Base-by-base conservation (phyloP, 2,329 filamentous ascomycete species). In the Colletotrichum incanum region DNA sequence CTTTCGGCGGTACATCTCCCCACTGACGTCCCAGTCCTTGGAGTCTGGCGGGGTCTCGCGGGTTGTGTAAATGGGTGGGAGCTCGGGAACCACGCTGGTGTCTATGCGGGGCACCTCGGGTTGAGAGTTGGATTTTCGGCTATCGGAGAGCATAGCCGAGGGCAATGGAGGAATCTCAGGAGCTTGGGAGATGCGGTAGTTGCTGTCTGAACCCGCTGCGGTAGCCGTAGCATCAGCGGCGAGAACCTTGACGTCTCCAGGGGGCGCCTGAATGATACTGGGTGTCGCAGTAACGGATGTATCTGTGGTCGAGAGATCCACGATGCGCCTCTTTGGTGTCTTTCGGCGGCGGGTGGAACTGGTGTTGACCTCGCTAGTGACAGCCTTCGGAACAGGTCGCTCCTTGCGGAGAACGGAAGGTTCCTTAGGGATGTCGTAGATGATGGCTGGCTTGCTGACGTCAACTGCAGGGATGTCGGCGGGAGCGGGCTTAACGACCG, bases 1-100 rank as follows among this genome's bases (percentile, higher is more conserved):
- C 81, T 96, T 96, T 80, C 93, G 93, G 69, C 93, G 91, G 82
- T 98, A 98, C 9, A 94, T 85, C 77, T 96, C 94, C 65, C 93
- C 93, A 71, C 90, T 89, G 54, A 90, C 84, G 72, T 91, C 90
- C 89, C 92, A 94, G 71, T 93, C 88, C 56, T 86, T 84, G 5
- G 83, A 75, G 54, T 79, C 75, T 31, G 79, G 74, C 6, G 79
- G 76, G 26, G 76, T 75, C 18, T 81, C 80, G 5, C 79, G 76
- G 20, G 80, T 78, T 4, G 78, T 67, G 49, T 82, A 80, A 39
- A 78, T 74, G 41, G 79, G 75, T 18, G 81, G 76, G 26, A 82
- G 74, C 58, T 82, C 79, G 4, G 82, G 78, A 18, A 82, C 74
- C 41, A 82, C 73, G 14, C 73, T 79, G 31, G 83, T 83, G 70